Conservation (phyloP, 495 filamentous ascomycete genomes). For the Lindgomyces ingoldianus region DNA sequence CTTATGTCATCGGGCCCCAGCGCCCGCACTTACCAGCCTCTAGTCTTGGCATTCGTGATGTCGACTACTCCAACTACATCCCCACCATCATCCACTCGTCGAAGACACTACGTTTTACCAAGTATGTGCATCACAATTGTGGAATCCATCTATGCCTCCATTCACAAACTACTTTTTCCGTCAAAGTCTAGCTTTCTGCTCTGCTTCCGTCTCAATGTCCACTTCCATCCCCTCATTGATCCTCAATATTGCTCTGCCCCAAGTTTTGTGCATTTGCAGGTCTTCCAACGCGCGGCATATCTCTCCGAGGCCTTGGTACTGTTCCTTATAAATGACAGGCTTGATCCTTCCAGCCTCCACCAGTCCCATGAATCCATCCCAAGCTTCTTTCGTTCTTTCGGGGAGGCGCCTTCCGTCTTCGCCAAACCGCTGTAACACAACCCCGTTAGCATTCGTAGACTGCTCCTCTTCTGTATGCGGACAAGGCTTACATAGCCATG, state of each 20-base stretch:
- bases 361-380: slow-evolving; percentile 44
- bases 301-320: slow-evolving; percentile 37
- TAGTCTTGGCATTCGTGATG: no score
- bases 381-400: slow-evolving; percentile 34
- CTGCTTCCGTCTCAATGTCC: not conserved
- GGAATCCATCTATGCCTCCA: not conserved
- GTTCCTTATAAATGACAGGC: slow-evolving; percentile 40
- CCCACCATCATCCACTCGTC: no score
- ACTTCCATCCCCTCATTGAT: slow-evolving; percentile 27
- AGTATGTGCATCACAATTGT: no score
- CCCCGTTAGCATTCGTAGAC: no score
- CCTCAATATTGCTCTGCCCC: slow-evolving; percentile 41
- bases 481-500: slow-evolving; percentile 42
- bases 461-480: no score
- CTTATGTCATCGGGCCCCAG: not conserved
- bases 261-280: slow-evolving; percentile 35
- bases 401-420: slow-evolving; percentile 43
- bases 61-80: not conserved
- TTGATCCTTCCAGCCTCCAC: slow-evolving; percentile 38
- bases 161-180: not conserved
- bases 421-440: slow-evolving; percentile 43
- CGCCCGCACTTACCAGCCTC: no score
- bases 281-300: slow-evolving; percentile 39
- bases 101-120: no score
- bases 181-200: slow-evolving; percentile 11